phyloP scores from a whole-genome alignment of 2,329 filamentous ascomycete genomes.

The Hypoxylon sp. region DNA sequence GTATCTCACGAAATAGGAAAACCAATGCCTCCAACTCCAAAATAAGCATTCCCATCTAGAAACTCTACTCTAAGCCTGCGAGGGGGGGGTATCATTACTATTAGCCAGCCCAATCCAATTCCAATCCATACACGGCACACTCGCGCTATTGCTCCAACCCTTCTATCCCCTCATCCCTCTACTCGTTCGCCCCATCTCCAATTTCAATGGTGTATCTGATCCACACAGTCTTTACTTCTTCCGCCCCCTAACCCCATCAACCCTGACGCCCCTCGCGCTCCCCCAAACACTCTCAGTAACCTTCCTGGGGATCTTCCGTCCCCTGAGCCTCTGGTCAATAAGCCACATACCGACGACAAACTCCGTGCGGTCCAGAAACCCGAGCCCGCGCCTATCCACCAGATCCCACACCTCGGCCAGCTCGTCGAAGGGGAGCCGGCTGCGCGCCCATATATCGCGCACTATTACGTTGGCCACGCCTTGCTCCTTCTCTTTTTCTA shows the following conservation, averaged over 20 bases:
- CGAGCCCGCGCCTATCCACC: slow-evolving; percentile 71
- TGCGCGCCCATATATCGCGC: slow-evolving; percentile 81
- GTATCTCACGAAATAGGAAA: not conserved
- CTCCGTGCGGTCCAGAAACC: slow-evolving; percentile 75
- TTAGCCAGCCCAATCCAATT: slow-evolving; percentile 1
- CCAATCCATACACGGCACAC: not conserved
- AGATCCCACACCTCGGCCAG: slow-evolving; percentile 84
- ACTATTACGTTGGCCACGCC: slow-evolving; percentile 78
- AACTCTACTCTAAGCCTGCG: slow-evolving; percentile 27
- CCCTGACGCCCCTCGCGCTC: slow-evolving; percentile 69
- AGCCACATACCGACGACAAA: slow-evolving; percentile 90
- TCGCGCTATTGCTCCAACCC: not conserved
- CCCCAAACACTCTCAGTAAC: slow-evolving; percentile 84
- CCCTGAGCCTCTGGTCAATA: slow-evolving; percentile 84
- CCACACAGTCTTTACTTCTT: slow-evolving; percentile 4
- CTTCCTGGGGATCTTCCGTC: slow-evolving; percentile 80
- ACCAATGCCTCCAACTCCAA: not conserved
- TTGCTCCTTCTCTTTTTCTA: slow-evolving; percentile 56
- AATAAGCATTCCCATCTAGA: slow-evolving; percentile 12
- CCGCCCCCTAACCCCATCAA: slow-evolving; percentile 40
- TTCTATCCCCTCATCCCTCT: not conserved
- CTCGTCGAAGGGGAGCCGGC: slow-evolving; percentile 76
- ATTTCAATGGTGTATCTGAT: too few relatives aligned
- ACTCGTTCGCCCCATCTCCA: not conserved
- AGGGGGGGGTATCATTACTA: slow-evolving; percentile 39